Conservation (phyloP, 2,329 filamentous ascomycete species). For the Fusarium poae region DNA sequence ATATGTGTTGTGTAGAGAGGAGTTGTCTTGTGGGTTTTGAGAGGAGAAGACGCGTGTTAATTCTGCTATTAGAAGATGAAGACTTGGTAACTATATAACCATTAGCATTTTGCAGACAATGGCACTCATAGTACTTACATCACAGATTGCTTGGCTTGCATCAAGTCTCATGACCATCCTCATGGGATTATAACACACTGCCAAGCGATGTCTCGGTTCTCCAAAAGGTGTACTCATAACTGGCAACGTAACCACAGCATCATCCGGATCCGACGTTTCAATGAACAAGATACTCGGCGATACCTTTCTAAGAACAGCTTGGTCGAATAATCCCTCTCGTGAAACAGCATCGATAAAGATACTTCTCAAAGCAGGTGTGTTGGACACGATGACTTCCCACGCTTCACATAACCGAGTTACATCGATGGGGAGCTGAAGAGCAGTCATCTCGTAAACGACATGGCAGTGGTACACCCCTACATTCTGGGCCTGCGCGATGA, state of each 20-base stretch:
- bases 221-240: slow-evolving; percentile 54
- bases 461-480: slow-evolving; percentile 60
- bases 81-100: slow-evolving; percentile 51
- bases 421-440: slow-evolving; percentile 57
- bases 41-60: slow-evolving; percentile 61
- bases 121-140: slow-evolving; percentile 49
- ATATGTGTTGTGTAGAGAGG: slow-evolving; percentile 45
- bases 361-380: slow-evolving; percentile 62
- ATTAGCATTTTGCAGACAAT: not conserved
- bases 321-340: slow-evolving; percentile 63
- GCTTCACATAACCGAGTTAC: slow-evolving; percentile 61
- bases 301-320: slow-evolving; percentile 61
- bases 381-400: slow-evolving; percentile 63
- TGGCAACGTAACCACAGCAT: slow-evolving; percentile 58
- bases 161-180: slow-evolving; percentile 64
- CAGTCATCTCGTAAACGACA: slow-evolving; percentile 62
- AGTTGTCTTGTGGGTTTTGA: slow-evolving; percentile 48
- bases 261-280: slow-evolving; percentile 57
- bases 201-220: slow-evolving; percentile 64
- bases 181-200: slow-evolving; percentile 61
- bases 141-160: slow-evolving; percentile 64
- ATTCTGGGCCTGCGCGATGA: slow-evolving; percentile 60
- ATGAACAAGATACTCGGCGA: slow-evolving; percentile 68
- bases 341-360: slow-evolving; percentile 66
- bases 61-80: slow-evolving; percentile 62